Percentiles rank a stretch among this genome's conserved stretches.
These are phyloP conservation scores for Lumnitzera racemosa DNA, from an alignment of 345 rosid species.

Conservation along the genomic window DNA sequence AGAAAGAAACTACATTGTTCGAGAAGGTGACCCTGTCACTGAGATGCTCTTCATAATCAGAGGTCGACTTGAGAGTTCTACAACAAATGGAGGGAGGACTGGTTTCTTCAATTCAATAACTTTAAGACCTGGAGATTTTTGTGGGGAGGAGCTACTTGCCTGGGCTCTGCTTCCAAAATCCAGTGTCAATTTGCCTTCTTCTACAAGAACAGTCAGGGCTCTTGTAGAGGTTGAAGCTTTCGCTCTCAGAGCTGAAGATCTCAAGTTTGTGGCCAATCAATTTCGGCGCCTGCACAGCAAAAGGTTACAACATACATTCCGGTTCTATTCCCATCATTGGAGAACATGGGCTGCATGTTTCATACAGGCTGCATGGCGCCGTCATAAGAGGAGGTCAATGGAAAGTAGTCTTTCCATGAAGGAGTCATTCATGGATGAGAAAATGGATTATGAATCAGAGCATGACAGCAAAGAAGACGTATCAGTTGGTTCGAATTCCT, in stretches of 20 bases:
- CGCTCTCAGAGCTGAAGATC: slow-evolving; percentile 83
- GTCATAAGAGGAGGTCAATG: slow-evolving; percentile 56
- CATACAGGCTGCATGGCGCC: slow-evolving; percentile 89
- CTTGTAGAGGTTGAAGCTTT: slow-evolving; percentile 90
- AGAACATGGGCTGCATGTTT: slow-evolving; percentile 96
- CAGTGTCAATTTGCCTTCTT: slow-evolving; percentile 64
- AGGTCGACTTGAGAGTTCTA: slow-evolving; percentile 85
- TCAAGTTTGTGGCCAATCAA: slow-evolving; percentile 87
- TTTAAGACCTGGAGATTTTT: slow-evolving; percentile 84
- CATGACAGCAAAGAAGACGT: slow-evolving; percentile 13
- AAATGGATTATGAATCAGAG: slow-evolving; percentile 9
- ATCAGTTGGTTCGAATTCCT: slow-evolving; percentile 19
- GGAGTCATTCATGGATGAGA: slow-evolving; percentile 28
- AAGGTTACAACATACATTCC: slow-evolving; percentile 86
- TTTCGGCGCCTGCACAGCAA: slow-evolving; percentile 90
- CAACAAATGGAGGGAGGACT: slow-evolving; percentile 87
- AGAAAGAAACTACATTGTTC: slow-evolving; percentile 71
- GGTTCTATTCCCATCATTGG: slow-evolving; percentile 93
- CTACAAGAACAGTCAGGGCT: slow-evolving; percentile 87
- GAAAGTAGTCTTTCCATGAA: slow-evolving; percentile 32
- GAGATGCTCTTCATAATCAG: slow-evolving; percentile 90
- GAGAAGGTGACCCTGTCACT: slow-evolving; percentile 87
- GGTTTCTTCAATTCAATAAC: slow-evolving; percentile 88
- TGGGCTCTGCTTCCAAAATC: slow-evolving; percentile 95
- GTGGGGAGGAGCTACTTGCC: slow-evolving; percentile 87